A percentile compares a stretch with the other conserved stretches of the same genome.
Conservation (phyloP, 345 rosid species). For the Camelina sativa region DNA sequence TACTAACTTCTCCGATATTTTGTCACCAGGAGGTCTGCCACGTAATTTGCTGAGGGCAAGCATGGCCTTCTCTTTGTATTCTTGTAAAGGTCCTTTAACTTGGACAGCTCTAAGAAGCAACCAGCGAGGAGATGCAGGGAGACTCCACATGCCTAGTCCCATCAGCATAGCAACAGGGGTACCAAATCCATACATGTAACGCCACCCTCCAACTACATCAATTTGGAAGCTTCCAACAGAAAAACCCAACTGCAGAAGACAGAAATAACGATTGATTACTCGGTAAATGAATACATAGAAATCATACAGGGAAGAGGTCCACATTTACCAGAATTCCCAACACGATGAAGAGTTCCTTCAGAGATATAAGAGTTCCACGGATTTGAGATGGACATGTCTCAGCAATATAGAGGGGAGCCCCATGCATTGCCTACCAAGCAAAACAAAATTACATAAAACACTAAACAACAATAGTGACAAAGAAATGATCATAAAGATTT, state of each 20-base stretch:
- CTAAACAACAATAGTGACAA: conserved; percentile 1
- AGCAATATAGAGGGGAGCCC: conserved; percentile 96
- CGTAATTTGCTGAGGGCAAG: conserved; percentile 77
- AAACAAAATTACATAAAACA: conserved; percentile 10
- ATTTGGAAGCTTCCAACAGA: conserved; percentile 88
- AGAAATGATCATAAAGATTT: not conserved
- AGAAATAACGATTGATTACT: conserved; percentile 7
- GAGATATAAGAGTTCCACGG: conserved; percentile 92
- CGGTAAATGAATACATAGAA: not conserved
- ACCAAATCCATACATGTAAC: conserved; percentile 88
- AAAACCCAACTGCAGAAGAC: conserved; percentile 70
- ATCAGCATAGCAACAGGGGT: conserved; percentile 70
- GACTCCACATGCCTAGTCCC: conserved; percentile 93
- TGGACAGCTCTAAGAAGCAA: conserved; percentile 88
- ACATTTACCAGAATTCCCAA: conserved; percentile 86
- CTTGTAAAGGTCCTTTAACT: conserved; percentile 77
- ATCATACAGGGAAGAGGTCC: not conserved
- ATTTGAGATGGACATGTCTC: conserved; percentile 98
- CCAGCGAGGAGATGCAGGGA: conserved; percentile 98
- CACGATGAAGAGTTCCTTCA: conserved; percentile 91
- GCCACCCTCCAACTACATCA: conserved; percentile 87
- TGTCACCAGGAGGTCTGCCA: conserved; percentile 77
- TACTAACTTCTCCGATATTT: conserved; percentile 70
- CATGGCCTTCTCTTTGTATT: conserved; percentile 77
- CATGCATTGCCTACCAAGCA: conserved; percentile 88